Base-by-base conservation (phyloP, 768 basidiomycete genomes). In the Tylopilus rubrobrunneus region DNA sequence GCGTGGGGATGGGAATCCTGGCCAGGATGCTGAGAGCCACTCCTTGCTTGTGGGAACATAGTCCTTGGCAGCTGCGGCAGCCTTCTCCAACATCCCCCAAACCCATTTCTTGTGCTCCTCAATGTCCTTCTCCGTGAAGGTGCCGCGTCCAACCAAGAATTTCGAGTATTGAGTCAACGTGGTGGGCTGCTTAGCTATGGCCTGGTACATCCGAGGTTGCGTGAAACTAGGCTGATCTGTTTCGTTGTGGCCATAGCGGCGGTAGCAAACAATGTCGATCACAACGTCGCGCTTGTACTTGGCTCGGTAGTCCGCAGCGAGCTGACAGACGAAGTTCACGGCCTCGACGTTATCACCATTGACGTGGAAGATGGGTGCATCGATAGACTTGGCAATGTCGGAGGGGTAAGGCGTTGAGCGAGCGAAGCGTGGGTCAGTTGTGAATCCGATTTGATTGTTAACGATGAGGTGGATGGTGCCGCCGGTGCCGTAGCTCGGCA, bases 71-170 rank as follows among this genome's bases (percentile, higher is more conserved):
- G 82, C 92, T n/a, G 81, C 84, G n/a, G 89, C 85, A 8, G 97
- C 93, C 72, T 87, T 95, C 74, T 99, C 97, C 53, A 99, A 78
- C 91, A 95, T 96, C 33, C 93, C 92, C 94, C 93, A 97, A 4
- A 99, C 97, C 97, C 97, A 99, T 63, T 88, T 90, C 79, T 92
- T 93, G 78, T 98, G 97, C 67, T 98, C 95, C 68, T 96, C 94
- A 49, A 98, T 92, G 65, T 98, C 95, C 73, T 88, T 86, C 71
- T 92, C 88, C 31, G 93, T 95, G 71, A 99, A 99, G 1, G 95
- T 93, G 27, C 88, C 87, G 52, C 97, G 91, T 49, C 85, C 86
- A 63, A 91, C 81, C 47, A 99, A 77, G 76, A 89, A 88, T 67
- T 95, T 91, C 57, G 90, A 83, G 76, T 99, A 99, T 68, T 92